Evolutionary conservation across 257 asterid genomes (phyloP).

Genomic region (Rubia yunnanensis): DNA sequence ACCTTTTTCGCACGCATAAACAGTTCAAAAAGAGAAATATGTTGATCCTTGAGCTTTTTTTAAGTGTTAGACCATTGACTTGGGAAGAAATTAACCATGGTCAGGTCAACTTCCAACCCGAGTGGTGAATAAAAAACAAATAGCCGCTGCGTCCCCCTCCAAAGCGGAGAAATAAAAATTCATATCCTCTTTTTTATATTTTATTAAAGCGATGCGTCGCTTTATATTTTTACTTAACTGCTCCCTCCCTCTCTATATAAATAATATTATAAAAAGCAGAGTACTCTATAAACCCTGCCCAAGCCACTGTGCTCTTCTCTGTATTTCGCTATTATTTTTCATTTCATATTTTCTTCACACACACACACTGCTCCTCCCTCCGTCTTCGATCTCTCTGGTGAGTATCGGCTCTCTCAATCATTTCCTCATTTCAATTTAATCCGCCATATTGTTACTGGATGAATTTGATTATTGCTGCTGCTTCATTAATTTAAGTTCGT

Average conservation of each 20-base stretch:
- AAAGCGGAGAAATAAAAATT: not conserved
- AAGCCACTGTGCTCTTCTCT: constrained; percentile 4
- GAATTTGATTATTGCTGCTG: not conserved
- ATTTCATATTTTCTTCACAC: not conserved
- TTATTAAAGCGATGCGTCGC: constrained; percentile 5
- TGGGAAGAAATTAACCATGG: not conserved
- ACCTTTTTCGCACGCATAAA: no score
- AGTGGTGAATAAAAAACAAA: not conserved
- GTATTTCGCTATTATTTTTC: not conserved
- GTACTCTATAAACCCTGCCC: constrained; percentile 12
- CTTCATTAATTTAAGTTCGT: not conserved
- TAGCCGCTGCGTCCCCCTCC: not conserved
- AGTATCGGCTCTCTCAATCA: not conserved
- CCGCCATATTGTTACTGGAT: not conserved
- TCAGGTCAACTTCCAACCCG: constrained; percentile 9
- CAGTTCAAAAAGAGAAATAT: no score
- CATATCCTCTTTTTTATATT: not conserved
- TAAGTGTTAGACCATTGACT: not conserved
- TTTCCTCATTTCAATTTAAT: not conserved
- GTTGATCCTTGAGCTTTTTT: not conserved
- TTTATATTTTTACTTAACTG: not conserved
- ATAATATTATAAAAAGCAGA: not conserved
- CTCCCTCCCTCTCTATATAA: not conserved
- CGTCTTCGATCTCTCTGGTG: constrained; percentile 19
- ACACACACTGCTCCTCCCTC: constrained; percentile 5